phyloP scores from a whole-genome alignment of 2,329 filamentous ascomycete genomes.

The Chrysoporthe deuterocubensis region DNA sequence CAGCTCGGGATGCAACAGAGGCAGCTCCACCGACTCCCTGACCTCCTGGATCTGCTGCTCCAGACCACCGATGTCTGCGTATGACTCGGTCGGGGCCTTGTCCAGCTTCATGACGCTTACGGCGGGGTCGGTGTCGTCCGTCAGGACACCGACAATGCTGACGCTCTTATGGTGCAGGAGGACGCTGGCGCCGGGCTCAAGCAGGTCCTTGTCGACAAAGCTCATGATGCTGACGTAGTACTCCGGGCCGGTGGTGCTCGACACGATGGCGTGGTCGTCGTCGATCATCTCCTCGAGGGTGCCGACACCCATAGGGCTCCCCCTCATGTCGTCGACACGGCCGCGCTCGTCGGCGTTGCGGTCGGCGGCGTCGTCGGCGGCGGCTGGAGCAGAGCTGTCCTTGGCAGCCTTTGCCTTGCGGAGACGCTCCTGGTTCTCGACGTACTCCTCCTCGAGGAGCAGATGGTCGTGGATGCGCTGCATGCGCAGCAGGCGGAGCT shows the following conservation, averaged over 20 bases:
- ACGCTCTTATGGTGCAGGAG: slow-evolving; percentile 97
- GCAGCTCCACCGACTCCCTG: slow-evolving; percentile 93
- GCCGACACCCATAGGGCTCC: slow-evolving; percentile 97
- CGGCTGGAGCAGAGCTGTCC: slow-evolving; percentile 66
- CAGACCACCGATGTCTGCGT: slow-evolving; percentile 96
- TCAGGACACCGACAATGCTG: slow-evolving; percentile 95
- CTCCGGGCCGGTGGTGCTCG: slow-evolving; percentile 93
- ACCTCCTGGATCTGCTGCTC: slow-evolving; percentile 98
- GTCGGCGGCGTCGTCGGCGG: slow-evolving; percentile 76
- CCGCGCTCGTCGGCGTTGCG: slow-evolving; percentile 92
- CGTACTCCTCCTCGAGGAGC: slow-evolving; percentile 95
- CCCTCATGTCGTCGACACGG: slow-evolving; percentile 96
- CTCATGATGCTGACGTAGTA: slow-evolving; percentile 99
- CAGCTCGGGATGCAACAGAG: slow-evolving; percentile 90
- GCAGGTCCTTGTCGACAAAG: slow-evolving; percentile 97
- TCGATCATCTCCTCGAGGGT: slow-evolving; percentile 99
- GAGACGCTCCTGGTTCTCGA: slow-evolving; percentile 96
- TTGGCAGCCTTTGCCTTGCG: slow-evolving; percentile 88
- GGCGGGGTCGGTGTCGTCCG: slow-evolving; percentile 91
- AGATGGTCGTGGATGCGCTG: slow-evolving; percentile 98
- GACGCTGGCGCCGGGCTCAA: slow-evolving; percentile 95
- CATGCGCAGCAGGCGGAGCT: slow-evolving; percentile 95
- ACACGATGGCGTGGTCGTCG: slow-evolving; percentile 98
- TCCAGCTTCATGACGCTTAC: slow-evolving; percentile 99
- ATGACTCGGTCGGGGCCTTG: slow-evolving; percentile 97